Evolutionary conservation across 192 early-diverging fungal genomes (phyloP).

Genomic region (Diversispora eburnea): DNA sequence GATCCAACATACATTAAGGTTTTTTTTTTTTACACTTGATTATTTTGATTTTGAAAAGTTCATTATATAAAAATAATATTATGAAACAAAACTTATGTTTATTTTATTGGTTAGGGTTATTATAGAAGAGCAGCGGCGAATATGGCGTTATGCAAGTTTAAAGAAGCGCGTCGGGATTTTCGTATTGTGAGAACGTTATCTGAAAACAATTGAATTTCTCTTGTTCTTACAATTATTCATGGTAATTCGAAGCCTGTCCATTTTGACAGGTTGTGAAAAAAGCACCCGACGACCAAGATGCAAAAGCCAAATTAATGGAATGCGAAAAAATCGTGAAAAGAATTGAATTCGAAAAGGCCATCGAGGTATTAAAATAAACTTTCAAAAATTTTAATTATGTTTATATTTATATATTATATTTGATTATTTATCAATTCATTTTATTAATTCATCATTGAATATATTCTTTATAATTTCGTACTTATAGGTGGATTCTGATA

Average conservation of each 20-base stretch:
- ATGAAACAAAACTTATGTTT: background rate
- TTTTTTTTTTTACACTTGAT: background rate
- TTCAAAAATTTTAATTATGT: too few relatives aligned
- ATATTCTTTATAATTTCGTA: background rate
- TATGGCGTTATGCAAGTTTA: slow-evolving; percentile 81
- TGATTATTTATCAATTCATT: background rate
- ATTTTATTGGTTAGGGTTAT: slow-evolving; percentile 62
- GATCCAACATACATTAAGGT: slow-evolving; percentile 65
- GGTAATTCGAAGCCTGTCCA: slow-evolving; percentile 23
- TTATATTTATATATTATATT: background rate
- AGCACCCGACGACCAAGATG: slow-evolving; percentile 77
- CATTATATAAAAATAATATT: background rate
- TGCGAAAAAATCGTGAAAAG: slow-evolving; percentile 89
- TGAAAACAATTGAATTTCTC: slow-evolving; percentile 1
- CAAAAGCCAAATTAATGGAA: slow-evolving; percentile 71
- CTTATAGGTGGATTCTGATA: slow-evolving; percentile 32
- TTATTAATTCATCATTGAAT: background rate
- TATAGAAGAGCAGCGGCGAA: slow-evolving; percentile 90
- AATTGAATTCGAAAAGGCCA: slow-evolving; percentile 91
- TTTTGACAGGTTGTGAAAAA: slow-evolving; percentile 59
- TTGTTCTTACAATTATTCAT: slow-evolving; percentile 14
- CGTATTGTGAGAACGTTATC: slow-evolving; percentile 44
- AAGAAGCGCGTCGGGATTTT: slow-evolving; percentile 76
- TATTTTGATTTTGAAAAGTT: background rate
- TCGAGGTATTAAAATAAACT: slow-evolving; percentile 66